Base-by-base conservation (phyloP, 768 basidiomycete genomes). In the Panaeolus cyanescens region DNA sequence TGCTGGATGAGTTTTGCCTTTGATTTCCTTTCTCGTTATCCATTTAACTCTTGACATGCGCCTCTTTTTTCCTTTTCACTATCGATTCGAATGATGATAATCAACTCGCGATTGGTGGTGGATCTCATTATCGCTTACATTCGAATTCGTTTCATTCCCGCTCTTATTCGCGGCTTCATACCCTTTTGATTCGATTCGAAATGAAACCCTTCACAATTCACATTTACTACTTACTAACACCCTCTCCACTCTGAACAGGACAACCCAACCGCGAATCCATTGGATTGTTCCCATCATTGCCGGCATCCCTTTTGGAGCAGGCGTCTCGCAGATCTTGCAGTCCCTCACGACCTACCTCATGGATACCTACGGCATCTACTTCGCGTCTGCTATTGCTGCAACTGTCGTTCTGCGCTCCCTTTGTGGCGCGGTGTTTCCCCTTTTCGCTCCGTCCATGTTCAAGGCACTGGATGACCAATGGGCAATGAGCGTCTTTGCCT, bases 271-370 rank as follows among this genome's bases (percentile, higher is more conserved):
- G 1, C 74, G 75, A 1, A 72, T 87, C 0, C 90, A 84, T 67
- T 90, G 85, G 85, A 83, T 88, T 59, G 85, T 86, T 2, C 86
- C 89, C 12, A 84, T 91, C 70, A 71, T 90, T 36, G 85, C 85
- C 17, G 87, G 84, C 15, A 74, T 84, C 10, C 89, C 89, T 12
- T 91, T 91, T 70, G 91, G 90, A 25, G 69, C 76, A 17, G 85
- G 86, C 15, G 81, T 87, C 59, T 80, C 88, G n/a, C 77, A 85
- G 63, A 83, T 91, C 60, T 77, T 90, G 74, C 82, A 87, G 64
- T 81, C 83, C 45, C 73, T 88, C n/a, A 83, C 86, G 39, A 84
- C 85, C 3, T 91, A 91, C 74, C 78, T 91, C 59, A 87, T 92
- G 82, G 89, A 91, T 67, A 76, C 84, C 13, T 91, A 91, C 75